Evolutionary conservation across 2,329 filamentous ascomycete genomes (phyloP), one percentile per base, ranked within the genome.

Genomic region (Neonectria ditissima): DNA sequence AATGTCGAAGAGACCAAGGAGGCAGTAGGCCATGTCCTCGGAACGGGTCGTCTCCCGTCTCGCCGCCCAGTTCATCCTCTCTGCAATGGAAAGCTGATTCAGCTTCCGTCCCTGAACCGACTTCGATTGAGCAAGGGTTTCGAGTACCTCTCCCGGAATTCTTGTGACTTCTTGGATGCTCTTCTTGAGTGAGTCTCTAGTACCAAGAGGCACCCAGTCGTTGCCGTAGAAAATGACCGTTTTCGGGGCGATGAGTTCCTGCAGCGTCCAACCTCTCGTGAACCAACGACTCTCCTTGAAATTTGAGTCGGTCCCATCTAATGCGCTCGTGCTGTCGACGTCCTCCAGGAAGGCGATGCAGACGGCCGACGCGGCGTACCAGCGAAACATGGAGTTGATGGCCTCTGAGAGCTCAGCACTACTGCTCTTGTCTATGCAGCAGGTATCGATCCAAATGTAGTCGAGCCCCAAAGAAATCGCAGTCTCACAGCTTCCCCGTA

Each of bases 341-440:
- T 75, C 73, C 5, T 68, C 62, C 5, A 77, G 61, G 34, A 67
- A 75, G 4, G 71, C 72, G 24, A 75, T 67, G 53, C 75, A 77
- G 9, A 74, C 59, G 2, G 41, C 37, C 1, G 75, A 70, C 16
- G 70, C 62, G 5, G 70, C 69, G 44, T 77, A 77, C 75, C 75
- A 77, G 5, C 71, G 67, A 52, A 75, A 77, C 75, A 77, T 77
- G 54, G 74, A 77, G 43, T 75, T 75, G 62, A 75, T 75, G 26
- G 73, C 73, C 20, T 75, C 73, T 2, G 73, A 75, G 5, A 75
- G 74, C 52, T 77, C 76, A 1, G 76, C 72, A 14, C 72, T 76
- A 52, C 72, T 76, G 8, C 65, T 68, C 55, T 76, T 77, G 50
- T 77, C 75, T 18, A 77, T 77, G 47, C 75, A 77, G 50, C 73